Evolutionary conservation across 2,329 filamentous ascomycete genomes (phyloP), one percentile per base, ranked within the genome.

Genomic region (Colletotrichum tropicicola): DNA sequence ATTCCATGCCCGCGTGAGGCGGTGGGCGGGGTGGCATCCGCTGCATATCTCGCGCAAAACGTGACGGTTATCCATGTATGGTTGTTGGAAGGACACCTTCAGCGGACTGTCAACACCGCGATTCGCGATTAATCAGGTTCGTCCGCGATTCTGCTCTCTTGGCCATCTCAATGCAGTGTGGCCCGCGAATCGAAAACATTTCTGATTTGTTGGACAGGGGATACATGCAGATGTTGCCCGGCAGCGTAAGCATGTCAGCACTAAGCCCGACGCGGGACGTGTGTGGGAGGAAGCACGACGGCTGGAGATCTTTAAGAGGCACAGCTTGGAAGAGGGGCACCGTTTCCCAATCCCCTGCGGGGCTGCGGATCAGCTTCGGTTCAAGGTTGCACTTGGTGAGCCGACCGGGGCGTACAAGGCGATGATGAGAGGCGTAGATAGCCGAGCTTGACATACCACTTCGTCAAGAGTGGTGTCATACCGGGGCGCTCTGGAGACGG

Each of bases 211-310:
- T 39, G 30, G 17, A 41, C 23, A 53, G 23, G 35, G 44, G 21
- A 27, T 37, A 30, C 30, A 45, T 48, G 60, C 54, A 63, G 54
- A 32, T 15, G 60, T 53, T 44, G 61, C 48, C 49, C 57, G 43
- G 27, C 48, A 60, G 57, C 27, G 48, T 61, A 41, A 60, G 57
- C 57, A 65, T 27, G 49, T 65, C 51, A 65, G 61, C 61, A 65
- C 61, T 65, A 65, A 59, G 41, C 48, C 57, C 47, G 27, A 60
- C 57, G 35, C 41, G 57, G 61, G 61, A 43, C 10, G 8, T 30
- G 47, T 19, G 47, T 63, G 60, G 49, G 27, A 55, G 49, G 25
- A 19, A 25, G 43, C 25, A 45, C 35, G 54, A 53, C 41, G 41
- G 41, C 56, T 37, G 48, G 23, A 60, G 48, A 35, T 63, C 45